These are phyloP conservation scores for Ramalina intermedia DNA, from an alignment of 495 filamentous ascomycete genomes.

Conservation along the genomic window DNA sequence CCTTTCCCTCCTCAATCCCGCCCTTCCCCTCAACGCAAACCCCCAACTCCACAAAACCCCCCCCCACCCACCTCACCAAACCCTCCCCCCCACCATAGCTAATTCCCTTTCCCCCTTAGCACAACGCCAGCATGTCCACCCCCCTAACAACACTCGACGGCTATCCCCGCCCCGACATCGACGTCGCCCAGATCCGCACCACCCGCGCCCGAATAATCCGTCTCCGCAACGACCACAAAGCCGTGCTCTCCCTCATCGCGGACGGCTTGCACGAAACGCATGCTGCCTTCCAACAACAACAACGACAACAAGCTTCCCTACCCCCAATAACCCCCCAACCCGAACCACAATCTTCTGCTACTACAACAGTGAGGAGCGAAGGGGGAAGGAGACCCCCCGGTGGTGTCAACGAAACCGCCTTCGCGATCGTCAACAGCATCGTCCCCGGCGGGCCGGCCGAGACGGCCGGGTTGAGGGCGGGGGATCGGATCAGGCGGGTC, in stretches of 20 bases:
- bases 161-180: slow-evolving; percentile 84
- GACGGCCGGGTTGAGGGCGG: slow-evolving; percentile 63
- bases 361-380: neutral
- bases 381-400: slow-evolving; percentile 12
- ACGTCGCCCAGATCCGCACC: slow-evolving; percentile 90
- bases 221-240: slow-evolving; percentile 86
- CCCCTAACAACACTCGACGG: slow-evolving; percentile 79
- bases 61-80: neutral
- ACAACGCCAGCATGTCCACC: slow-evolving; percentile 87
- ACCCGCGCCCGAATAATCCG: slow-evolving; percentile 80
- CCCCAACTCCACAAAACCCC: too few species aligned
- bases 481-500: slow-evolving; percentile 76
- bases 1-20: too few species aligned
- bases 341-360: slow-evolving; percentile 15
- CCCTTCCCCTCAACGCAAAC: too few species aligned
- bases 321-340: slow-evolving; percentile 8
- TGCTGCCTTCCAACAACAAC: slow-evolving; percentile 14
- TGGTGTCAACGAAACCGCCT: slow-evolving; percentile 47
- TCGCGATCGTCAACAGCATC: slow-evolving; percentile 84
- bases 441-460: slow-evolving; percentile 67
- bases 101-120: slow-evolving; percentile 34
- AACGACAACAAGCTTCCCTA: slow-evolving; percentile 1
- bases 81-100: neutral
- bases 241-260: slow-evolving; percentile 70
- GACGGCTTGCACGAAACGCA: slow-evolving; percentile 65